Evolutionary conservation across 106 monocot genomes (phyloP).

Genomic region (Dioscorea zingiberensis): DNA sequence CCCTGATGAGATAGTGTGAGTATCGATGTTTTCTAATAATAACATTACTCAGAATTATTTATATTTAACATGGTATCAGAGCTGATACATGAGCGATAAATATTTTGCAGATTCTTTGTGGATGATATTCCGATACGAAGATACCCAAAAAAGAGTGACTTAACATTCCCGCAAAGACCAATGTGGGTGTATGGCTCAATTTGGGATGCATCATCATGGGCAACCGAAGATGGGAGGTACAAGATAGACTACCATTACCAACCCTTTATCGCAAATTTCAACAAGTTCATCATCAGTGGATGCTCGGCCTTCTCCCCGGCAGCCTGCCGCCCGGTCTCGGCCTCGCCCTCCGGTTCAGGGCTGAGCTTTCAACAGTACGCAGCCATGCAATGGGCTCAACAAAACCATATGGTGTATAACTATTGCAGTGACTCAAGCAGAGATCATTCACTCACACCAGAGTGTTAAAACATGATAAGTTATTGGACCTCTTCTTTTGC

Average conservation of each 20-base stretch:
- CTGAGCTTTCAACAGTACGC: constrained; percentile 51
- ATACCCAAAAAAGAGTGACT: constrained; percentile 38
- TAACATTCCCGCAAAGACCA: constrained; percentile 60
- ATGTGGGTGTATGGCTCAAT: constrained; percentile 91
- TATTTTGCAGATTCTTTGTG: constrained; percentile 62
- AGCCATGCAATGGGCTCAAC: constrained; percentile 70
- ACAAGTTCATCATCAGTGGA: constrained; percentile 37
- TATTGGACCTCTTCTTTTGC: too few species aligned
- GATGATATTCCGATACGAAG: constrained; percentile 67
- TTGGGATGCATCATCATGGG: constrained; percentile 86
- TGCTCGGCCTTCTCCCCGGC: constrained; percentile 37
- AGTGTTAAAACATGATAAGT: constrained; percentile 24
- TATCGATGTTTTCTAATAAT: too few species aligned
- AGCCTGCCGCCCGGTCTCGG: constrained; percentile 32
- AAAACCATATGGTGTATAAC: constrained; percentile 65
- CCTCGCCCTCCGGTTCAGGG: constrained; percentile 36
- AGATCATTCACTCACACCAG: constrained; percentile 71
- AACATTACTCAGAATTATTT: too few species aligned
- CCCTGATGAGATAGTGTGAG: constrained; percentile 57
- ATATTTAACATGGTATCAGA: too few species aligned
- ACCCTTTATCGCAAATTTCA: constrained; percentile 53
- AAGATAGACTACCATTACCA: constrained; percentile 65
- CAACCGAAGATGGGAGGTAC: constrained; percentile 70
- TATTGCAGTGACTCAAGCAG: constrained; percentile 65
- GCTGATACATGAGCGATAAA: too few species aligned